Evolutionary conservation across 805 yeast species (phyloP), one percentile per base, ranked within the genome.

Genomic region (Candida yuanshanica): DNA sequence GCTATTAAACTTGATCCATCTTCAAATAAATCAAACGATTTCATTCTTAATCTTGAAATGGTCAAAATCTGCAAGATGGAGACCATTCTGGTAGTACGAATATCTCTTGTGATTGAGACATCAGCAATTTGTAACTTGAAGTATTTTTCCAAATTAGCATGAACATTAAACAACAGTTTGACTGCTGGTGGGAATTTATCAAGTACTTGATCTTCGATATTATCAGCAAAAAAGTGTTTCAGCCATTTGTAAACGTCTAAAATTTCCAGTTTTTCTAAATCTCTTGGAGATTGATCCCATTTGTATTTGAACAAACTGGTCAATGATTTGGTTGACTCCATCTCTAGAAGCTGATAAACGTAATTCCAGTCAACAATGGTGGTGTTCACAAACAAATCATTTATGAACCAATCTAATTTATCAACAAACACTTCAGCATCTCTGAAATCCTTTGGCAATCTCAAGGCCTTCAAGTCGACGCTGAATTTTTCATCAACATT

Each of bases 341-440:
- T 65, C 56, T 90, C 96, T 35, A 91, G 62, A 1, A 81, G 63
- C 53, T 87, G 91, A 57, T 77, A 84, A 4, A 82, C 75, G 41
- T 74, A 72, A 38, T 87, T 68, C 96, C 97, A 91, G 51, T 90
- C 95, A 45, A 74, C 75, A 11, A 78, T 60, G 11, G 77, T 71
- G 25, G 83, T 72, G 10, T 77, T 72, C 21, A 64, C 66, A 55
- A 82, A 79, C 24, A 82, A 68, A 4, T 74, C 72, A 2, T 74
- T 66, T 21, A 85, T 70, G 7, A 86, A 65, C 14, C 69, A 65
- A 60, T 90, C 91, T 44, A 90, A 60, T 35, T 73, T 72, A 41
- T 72, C 74, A 18, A 87, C 68, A 62, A 86, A 83, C 37, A 68
- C 64, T 44, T 81, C 81, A 44, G 88, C 72, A 27, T 68, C 74